Base-by-base conservation (phyloP, 345 rosid species). In the Ceriops decandra region DNA sequence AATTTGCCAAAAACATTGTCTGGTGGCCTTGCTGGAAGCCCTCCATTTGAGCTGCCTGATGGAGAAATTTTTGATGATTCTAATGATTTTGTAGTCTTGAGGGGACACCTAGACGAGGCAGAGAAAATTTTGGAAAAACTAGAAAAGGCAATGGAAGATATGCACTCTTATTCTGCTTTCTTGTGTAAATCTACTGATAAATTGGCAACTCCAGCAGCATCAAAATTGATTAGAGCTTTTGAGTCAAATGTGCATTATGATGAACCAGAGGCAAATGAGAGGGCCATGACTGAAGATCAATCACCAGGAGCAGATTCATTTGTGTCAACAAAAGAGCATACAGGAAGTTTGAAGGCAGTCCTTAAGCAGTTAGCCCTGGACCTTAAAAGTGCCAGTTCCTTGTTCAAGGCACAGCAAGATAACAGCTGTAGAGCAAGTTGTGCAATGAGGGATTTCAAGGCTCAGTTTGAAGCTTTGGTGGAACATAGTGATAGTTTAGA, bases 141-240 rank as follows among this genome's bases (percentile, higher is more conserved):
- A 71, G 93, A 85, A 47, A 79, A 65, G 81, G 83, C 73, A 74
- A 72, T 87, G 73, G 85, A 83, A 77, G 79, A 67, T 70, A 81
- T 81, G 71, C 78, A 75, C 53, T 72, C 78, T 32, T 75, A 78
- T 63, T 71, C 81, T 22, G 66, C 62, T 19, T 72, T 63, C 33
- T 62, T 74, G 52, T 78, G 61, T 71, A 77, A 69, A 71, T 76
- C 84, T 28, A 77, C 74, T 68, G 68, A 80, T 74, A 83, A 84
- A 81, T 35, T 38, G 46, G 72, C 81, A 53, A 68, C 79, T 31
- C 87, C 88, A 64, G 86, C 68, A 52, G 85, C 90, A 52, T 90
- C 96, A 19, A 86, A 84, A 79, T 68, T 93, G 78, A 90, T 93
- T 81, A 87, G 84, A 68, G 88, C 96, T 57, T 93, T 90, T 38